Conservation (phyloP, 352 stramenopile species). For the Globisporangium viniferum region DNA sequence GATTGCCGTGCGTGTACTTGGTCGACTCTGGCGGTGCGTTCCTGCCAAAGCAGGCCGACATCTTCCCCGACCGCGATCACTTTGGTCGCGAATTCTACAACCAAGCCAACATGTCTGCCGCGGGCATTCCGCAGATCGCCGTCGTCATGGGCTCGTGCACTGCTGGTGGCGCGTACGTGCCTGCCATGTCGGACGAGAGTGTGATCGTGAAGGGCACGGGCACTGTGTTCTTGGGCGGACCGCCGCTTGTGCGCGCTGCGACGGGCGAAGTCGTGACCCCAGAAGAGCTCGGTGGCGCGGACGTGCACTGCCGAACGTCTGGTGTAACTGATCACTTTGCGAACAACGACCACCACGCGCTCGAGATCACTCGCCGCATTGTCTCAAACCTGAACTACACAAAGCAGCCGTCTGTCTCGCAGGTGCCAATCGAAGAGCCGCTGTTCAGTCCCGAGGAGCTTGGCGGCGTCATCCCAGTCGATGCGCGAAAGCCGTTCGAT, state of each 20-base stretch:
- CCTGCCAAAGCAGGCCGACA: slow-evolving; percentile 94
- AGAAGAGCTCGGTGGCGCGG: slow-evolving; percentile 94
- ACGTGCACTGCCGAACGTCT: slow-evolving; percentile 89
- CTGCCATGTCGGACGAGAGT: slow-evolving; percentile 97
- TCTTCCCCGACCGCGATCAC: slow-evolving; percentile 96
- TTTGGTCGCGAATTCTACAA: slow-evolving; percentile 99
- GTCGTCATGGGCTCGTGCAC: slow-evolving; percentile 98
- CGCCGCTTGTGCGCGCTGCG: slow-evolving; percentile 96
- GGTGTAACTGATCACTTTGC: slow-evolving; percentile 97
- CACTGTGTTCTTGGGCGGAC: slow-evolving; percentile 97
- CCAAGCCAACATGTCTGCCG: slow-evolving; percentile 94
- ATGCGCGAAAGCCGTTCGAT: slow-evolving; percentile 78
- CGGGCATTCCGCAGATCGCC: slow-evolving; percentile 95
- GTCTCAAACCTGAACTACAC: slow-evolving; percentile 88
- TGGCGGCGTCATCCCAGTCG: slow-evolving; percentile 90
- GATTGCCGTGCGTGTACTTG: slow-evolving; percentile 97
- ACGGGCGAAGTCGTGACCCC: slow-evolving; percentile 96
- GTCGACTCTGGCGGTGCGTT: slow-evolving; percentile 95
- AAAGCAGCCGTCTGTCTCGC: neutral
- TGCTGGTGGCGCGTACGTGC: slow-evolving; percentile 95
- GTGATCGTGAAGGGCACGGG: slow-evolving; percentile 97
- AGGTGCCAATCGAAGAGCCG: slow-evolving; percentile 30
- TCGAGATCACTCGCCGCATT: slow-evolving; percentile 89
- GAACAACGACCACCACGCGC: slow-evolving; percentile 94
- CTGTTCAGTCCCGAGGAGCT: slow-evolving; percentile 92